phyloP scores from a whole-genome alignment of 257 asterid species.

The Ajuga chamaepitys region DNA sequence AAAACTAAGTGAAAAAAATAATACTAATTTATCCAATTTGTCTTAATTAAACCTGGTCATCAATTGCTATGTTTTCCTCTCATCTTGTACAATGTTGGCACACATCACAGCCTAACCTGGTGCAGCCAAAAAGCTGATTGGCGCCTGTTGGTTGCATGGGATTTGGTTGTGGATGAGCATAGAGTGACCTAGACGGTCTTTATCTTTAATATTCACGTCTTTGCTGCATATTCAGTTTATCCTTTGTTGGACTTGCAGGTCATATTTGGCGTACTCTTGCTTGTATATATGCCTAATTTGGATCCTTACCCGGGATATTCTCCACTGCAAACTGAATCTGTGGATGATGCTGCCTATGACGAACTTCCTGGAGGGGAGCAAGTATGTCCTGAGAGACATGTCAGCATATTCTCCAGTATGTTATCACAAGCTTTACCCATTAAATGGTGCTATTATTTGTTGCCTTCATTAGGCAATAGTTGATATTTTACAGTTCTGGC shows the following conservation, averaged over 20 bases:
- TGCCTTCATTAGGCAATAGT: background rate
- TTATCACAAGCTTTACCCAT: constrained; percentile 13
- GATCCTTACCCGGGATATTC: constrained; percentile 87
- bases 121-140: background rate
- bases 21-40: background rate
- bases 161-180: background rate
- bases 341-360: constrained; percentile 62
- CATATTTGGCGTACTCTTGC: constrained; percentile 68
- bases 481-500: background rate
- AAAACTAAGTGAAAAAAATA: background rate
- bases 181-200: background rate
- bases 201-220: background rate
- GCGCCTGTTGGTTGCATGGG: background rate
- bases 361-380: constrained; percentile 86
- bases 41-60: background rate
- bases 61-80: background rate
- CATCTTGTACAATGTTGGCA: background rate
- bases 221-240: constrained; percentile 5
- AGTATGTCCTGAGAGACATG: constrained; percentile 90
- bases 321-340: constrained; percentile 48
- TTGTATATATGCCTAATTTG: constrained; percentile 68
- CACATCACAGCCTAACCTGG: background rate
- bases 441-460: constrained; percentile 8
- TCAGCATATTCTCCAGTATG: constrained; percentile 67
- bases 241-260: constrained; percentile 44